phyloP scores from a whole-genome alignment of 257 asterid genomes.

The Fraxinus anomala region DNA sequence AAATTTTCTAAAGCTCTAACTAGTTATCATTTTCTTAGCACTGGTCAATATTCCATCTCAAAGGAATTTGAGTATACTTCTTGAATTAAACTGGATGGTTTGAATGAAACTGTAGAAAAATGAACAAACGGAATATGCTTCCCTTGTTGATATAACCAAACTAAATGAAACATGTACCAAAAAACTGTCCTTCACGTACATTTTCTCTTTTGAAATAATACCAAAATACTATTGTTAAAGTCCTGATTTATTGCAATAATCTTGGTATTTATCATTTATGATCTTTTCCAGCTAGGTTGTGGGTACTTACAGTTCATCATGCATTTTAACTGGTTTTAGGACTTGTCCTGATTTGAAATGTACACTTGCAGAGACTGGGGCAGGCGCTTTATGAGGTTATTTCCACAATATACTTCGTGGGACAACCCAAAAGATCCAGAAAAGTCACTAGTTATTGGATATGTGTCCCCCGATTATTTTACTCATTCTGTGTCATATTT shows the following conservation, averaged over 20 bases:
- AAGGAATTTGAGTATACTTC: background rate
- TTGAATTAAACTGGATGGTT: background rate
- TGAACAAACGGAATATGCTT: background rate
- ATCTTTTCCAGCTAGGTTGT: background rate
- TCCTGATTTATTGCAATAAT: background rate
- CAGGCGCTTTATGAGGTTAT: slow-evolving; percentile 83
- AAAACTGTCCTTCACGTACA: background rate
- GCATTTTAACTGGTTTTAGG: slow-evolving; percentile 2
- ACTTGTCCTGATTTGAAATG: slow-evolving; percentile 28
- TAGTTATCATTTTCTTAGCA: background rate
- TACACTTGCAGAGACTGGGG: slow-evolving; percentile 93
- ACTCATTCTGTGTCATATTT: slow-evolving; percentile 98
- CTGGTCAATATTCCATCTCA: background rate
- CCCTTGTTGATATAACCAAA: background rate
- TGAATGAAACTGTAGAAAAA: background rate
- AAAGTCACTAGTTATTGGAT: slow-evolving; percentile 84
- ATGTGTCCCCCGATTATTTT: slow-evolving; percentile 98
- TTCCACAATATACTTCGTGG: slow-evolving; percentile 85
- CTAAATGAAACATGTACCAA: background rate
- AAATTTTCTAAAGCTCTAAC: background rate
- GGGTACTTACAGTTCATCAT: background rate
- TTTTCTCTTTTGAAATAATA: background rate
- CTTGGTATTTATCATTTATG: background rate
- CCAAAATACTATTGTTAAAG: background rate
- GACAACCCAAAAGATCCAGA: slow-evolving; percentile 86